Percentiles rank a stretch among this genome's conserved stretches.
Conservation (phyloP, 768 basidiomycete species). For the Myochromella boudieri region DNA sequence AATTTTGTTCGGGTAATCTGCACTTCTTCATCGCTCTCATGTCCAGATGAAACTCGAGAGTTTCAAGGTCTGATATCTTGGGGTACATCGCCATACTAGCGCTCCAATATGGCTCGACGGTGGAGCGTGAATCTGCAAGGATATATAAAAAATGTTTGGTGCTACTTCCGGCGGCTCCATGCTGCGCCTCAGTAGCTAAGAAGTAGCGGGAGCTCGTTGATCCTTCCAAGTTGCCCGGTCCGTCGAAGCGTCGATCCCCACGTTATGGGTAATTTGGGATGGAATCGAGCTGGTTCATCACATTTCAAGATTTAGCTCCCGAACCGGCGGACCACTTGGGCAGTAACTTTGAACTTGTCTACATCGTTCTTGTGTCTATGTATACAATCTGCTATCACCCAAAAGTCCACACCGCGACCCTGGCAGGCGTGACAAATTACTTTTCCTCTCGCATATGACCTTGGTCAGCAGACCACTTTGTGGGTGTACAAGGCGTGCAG, state of each 20-base stretch:
- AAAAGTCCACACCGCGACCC: constrained; percentile 21
- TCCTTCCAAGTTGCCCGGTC: constrained; percentile 15
- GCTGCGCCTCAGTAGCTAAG: not conserved
- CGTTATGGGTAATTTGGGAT: constrained; percentile 4
- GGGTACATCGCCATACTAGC: too few species aligned
- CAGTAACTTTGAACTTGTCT: too few species aligned
- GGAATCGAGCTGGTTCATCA: constrained; percentile 11
- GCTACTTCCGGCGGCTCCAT: too few species aligned
- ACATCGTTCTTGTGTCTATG: too few species aligned
- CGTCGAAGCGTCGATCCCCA: constrained; percentile 16
- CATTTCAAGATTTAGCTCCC: too few species aligned
- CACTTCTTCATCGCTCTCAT: not conserved
- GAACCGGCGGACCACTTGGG: too few species aligned
- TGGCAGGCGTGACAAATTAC: constrained; percentile 7
- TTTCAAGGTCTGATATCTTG: too few species aligned
- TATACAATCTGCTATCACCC: constrained; percentile 19
- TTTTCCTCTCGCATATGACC: not conserved
- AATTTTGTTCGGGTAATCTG: constrained; percentile 13
- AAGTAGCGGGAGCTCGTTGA: constrained; percentile 4
- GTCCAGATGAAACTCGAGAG: too few species aligned
- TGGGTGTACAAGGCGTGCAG: not conserved
- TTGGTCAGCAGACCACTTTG: constrained; percentile 4
- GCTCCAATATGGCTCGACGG: too few species aligned
- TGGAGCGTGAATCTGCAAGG: too few species aligned
- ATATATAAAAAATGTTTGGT: too few species aligned